Evolutionary conservation across 2,329 filamentous ascomycete species (phyloP).

Genomic region (Fusarium graminum): DNA sequence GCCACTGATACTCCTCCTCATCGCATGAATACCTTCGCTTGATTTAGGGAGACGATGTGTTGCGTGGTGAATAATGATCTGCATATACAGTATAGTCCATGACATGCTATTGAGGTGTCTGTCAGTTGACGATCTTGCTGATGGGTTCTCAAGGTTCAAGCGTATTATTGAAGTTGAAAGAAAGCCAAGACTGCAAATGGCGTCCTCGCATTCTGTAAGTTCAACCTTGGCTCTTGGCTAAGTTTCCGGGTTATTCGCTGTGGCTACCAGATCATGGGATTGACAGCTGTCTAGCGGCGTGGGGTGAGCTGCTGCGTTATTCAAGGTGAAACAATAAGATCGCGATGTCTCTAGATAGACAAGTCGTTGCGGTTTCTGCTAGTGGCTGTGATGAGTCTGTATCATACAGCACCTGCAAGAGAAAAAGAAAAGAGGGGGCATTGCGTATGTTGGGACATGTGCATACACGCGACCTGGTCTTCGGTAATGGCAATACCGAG

Average conservation of each 20-base stretch:
- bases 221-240: conserved; percentile 22
- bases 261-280: conserved; percentile 38
- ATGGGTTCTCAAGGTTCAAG: neutral
- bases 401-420: neutral
- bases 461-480: neutral
- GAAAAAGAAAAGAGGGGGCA: neutral
- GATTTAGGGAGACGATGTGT: conserved; percentile 13
- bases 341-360: conserved; percentile 3
- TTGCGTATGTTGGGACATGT: neutral
- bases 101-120: conserved; percentile 12
- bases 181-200: conserved; percentile 6
- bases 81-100: conserved; percentile 27
- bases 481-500: neutral
- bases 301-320: conserved; percentile 6
- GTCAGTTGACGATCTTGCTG: neutral
- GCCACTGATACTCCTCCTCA: conserved; percentile 34
- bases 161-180: neutral
- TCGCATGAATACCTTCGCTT: conserved; percentile 8
- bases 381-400: neutral
- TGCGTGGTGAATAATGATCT: conserved; percentile 43
- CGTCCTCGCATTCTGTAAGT: conserved; percentile 25
- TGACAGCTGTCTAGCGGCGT: conserved; percentile 42
- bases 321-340: conserved; percentile 22
- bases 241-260: conserved; percentile 11
- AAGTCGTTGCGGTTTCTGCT: neutral